Conservation (phyloP, 1,284 basidiomycete species). For the Naganishia albida region DNA sequence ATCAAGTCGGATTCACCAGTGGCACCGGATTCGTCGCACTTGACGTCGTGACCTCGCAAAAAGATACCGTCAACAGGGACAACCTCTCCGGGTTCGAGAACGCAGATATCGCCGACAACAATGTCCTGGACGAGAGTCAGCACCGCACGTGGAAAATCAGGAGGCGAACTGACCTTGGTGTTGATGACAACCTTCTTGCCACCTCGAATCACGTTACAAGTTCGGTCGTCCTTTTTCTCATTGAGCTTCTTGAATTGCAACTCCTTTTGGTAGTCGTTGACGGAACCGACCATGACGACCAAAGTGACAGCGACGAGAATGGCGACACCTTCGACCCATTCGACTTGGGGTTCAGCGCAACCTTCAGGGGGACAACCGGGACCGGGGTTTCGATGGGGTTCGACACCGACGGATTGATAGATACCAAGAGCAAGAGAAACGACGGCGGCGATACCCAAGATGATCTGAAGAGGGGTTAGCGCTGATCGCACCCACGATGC, state of each 20-base stretch:
- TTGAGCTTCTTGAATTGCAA: conserved; percentile 90
- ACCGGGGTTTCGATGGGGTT: conserved; percentile 57
- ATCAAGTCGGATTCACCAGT: conserved; percentile 97
- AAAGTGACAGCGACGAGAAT: conserved; percentile 90
- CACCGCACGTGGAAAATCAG: too few relatives aligned
- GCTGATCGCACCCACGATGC: conserved; percentile 30
- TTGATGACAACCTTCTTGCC: conserved; percentile 78
- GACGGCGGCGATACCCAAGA: conserved; percentile 86
- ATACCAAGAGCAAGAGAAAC: conserved; percentile 91
- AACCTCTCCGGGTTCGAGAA: conserved; percentile 93
- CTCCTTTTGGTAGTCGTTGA: conserved; percentile 85
- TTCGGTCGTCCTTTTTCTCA: conserved; percentile 92
- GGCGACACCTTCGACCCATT: conserved; percentile 98
- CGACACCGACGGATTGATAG: conserved; percentile 85
- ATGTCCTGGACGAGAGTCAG: conserved; percentile 63
- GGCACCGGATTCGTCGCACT: conserved; percentile 93
- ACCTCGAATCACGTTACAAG: conserved; percentile 84
- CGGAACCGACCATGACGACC: conserved; percentile 55
- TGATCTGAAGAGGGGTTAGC: conserved; percentile 60
- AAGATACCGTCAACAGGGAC: conserved; percentile 95
- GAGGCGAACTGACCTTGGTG: conserved; percentile 61
- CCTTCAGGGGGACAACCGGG: conserved; percentile 38
- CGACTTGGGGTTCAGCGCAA: conserved; percentile 62
- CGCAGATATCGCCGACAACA: conserved; percentile 88
- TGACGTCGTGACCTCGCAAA: conserved; percentile 86